phyloP scores from a whole-genome alignment of 257 asterid genomes.

The Nicotiana obtusifolia region DNA sequence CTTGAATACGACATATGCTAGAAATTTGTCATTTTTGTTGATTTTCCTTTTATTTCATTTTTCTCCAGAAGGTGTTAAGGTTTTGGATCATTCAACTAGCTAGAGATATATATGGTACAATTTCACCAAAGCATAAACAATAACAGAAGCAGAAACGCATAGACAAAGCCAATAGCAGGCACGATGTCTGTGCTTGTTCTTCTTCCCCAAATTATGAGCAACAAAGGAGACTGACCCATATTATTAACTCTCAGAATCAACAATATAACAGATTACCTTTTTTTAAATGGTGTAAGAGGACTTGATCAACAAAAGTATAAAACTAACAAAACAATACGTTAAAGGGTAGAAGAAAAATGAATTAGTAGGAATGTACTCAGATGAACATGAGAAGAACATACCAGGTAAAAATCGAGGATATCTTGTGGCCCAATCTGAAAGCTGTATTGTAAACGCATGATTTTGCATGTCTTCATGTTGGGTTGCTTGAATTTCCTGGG shows the following conservation, averaged over 20 bases:
- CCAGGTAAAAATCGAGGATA: background rate
- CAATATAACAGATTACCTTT: background rate
- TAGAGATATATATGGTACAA: slow-evolving; percentile 26
- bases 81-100: background rate
- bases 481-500: background rate
- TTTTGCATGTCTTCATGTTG: background rate
- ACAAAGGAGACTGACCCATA: background rate
- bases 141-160: slow-evolving; percentile 44
- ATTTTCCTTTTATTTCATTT: background rate
- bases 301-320: background rate
- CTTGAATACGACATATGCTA: background rate
- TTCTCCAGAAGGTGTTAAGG: background rate
- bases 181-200: slow-evolving; percentile 21
- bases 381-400: background rate
- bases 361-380: background rate
- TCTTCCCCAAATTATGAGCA: background rate
- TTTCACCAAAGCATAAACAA: slow-evolving; percentile 50
- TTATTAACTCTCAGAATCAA: background rate
- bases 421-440: too few relatives aligned
- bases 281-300: background rate
- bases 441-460: background rate
- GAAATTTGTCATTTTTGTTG: background rate
- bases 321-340: background rate
- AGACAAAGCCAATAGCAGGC: slow-evolving; percentile 44
- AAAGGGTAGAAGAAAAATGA: background rate